phyloP scores from a whole-genome alignment of 208 protist genomes.

The Leishmania martiniquensis region DNA sequence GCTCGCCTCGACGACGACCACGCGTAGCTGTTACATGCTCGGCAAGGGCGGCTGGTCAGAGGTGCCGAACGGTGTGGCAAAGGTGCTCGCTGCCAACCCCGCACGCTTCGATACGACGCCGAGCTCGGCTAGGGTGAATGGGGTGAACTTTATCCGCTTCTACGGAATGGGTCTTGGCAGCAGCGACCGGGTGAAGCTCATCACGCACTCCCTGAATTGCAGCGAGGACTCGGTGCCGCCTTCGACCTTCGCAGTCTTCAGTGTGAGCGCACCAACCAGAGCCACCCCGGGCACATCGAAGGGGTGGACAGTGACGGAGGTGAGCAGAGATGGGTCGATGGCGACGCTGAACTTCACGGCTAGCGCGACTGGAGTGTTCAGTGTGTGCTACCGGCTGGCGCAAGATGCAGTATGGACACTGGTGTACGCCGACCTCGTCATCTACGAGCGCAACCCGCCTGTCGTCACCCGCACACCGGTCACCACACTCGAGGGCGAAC shows the following conservation, averaged over 20 bases:
- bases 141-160: slow-evolving; percentile 71
- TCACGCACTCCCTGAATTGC: slow-evolving; percentile 65
- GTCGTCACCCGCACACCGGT: slow-evolving; percentile 55
- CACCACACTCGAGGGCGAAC: slow-evolving; percentile 68
- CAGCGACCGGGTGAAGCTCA: slow-evolving; percentile 78
- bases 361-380: slow-evolving; percentile 55
- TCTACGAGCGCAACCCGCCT: slow-evolving; percentile 60
- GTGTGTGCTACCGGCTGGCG: slow-evolving; percentile 85
- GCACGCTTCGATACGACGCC: slow-evolving; percentile 59
- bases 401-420: slow-evolving; percentile 87
- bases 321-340: slow-evolving; percentile 38
- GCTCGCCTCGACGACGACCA: slow-evolving; percentile 28
- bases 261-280: slow-evolving; percentile 18
- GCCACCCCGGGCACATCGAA: slow-evolving; percentile 17
- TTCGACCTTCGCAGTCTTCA: slow-evolving; percentile 52
- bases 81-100: slow-evolving; percentile 80
- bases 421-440: slow-evolving; percentile 78
- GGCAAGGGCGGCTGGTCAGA: slow-evolving; percentile 67
- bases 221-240: slow-evolving; percentile 62
- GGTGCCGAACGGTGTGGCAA: slow-evolving; percentile 53
- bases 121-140: slow-evolving; percentile 34
- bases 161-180: slow-evolving; percentile 52
- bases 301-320: slow-evolving; percentile 59
- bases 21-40: slow-evolving; percentile 73
- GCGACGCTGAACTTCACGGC: slow-evolving; percentile 69